Percentiles rank a stretch among this genome's conserved stretches.
Conservation (phyloP, 345 rosid species). For the Atalantia buxifolia region DNA sequence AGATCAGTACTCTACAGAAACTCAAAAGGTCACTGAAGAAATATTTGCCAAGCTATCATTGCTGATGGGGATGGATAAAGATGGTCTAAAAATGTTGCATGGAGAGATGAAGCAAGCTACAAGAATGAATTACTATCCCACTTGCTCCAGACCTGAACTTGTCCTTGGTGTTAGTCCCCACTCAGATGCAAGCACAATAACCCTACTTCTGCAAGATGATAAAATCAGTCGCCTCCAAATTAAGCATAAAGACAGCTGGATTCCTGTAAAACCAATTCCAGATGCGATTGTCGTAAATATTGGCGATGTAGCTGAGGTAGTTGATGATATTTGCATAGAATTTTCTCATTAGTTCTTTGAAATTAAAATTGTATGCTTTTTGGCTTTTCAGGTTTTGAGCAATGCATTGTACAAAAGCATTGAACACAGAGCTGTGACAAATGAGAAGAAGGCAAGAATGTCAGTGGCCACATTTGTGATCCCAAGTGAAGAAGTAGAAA, state of each 20-base stretch:
- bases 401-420: constrained; percentile 28
- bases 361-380: neutral
- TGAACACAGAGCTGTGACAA: constrained; percentile 30
- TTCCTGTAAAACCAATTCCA: constrained; percentile 30
- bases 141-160: constrained; percentile 24
- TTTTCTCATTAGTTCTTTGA: neutral
- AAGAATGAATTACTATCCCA: constrained; percentile 30
- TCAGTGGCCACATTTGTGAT: constrained; percentile 18
- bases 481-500: constrained; percentile 8
- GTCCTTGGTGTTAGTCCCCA: constrained; percentile 22
- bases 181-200: constrained; percentile 23
- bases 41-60: constrained; percentile 13
- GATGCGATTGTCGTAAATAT: constrained; percentile 25
- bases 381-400: constrained; percentile 18
- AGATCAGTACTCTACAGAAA: constrained; percentile 17
- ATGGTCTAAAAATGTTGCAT: constrained; percentile 6
- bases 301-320: constrained; percentile 25
- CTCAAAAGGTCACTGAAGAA: neutral
- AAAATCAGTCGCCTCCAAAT: constrained; percentile 29
- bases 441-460: constrained; percentile 14
- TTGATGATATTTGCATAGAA: neutral
- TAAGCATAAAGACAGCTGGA: constrained; percentile 17
- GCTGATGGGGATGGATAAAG: constrained; percentile 19
- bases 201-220: constrained; percentile 28
- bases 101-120: constrained; percentile 21